Evolutionary conservation across 345 rosid species (phyloP).

Genomic region (Citrus sp.): DNA sequence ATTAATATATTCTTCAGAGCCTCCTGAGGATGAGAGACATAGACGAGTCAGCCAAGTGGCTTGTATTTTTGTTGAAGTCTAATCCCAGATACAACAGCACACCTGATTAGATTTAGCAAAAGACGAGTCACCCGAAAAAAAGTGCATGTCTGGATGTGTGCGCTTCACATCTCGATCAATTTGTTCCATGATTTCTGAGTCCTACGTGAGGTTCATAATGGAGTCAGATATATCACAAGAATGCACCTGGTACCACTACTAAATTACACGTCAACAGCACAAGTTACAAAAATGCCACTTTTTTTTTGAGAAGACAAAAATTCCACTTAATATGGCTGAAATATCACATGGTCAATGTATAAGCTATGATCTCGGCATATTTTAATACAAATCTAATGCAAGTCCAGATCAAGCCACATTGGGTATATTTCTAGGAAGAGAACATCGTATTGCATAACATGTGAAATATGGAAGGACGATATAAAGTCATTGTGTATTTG

Average conservation of each 20-base stretch:
- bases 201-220: constrained; percentile 43
- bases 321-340: background rate
- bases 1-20: constrained; percentile 71
- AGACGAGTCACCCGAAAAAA: constrained; percentile 84
- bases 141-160: constrained; percentile 95
- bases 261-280: background rate
- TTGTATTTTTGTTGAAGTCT: background rate
- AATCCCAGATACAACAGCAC: constrained; percentile 10
- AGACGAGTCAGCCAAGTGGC: constrained; percentile 19
- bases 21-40: constrained; percentile 49
- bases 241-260: background rate
- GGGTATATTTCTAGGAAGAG: background rate
- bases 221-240: constrained; percentile 8
- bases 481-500: background rate
- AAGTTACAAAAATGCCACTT: background rate
- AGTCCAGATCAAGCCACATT: background rate
- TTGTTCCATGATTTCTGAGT: constrained; percentile 84
- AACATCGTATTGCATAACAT: background rate
- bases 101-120: constrained; percentile 87
- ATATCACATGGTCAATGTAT: background rate
- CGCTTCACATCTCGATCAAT: constrained; percentile 95
- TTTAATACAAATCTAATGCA: background rate
- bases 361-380: background rate
- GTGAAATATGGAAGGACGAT: background rate
- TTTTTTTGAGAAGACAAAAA: background rate